Evolutionary conservation across 805 yeast species (phyloP), one percentile per base, ranked within the genome.

Genomic region (Saccharomycopsis sp.): DNA sequence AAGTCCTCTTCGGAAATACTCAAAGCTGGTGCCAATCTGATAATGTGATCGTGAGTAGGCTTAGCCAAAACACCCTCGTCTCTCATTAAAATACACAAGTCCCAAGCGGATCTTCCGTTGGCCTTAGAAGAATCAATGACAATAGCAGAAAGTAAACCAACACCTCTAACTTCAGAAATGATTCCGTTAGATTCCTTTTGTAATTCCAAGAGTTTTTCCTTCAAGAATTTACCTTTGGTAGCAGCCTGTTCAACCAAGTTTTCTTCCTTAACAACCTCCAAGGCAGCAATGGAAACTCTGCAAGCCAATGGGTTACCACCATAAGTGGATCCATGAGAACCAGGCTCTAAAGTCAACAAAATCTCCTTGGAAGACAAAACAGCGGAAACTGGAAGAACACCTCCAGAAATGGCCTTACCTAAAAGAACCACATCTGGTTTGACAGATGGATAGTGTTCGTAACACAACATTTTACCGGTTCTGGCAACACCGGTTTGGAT

Each of bases 231-330:
- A 64, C 98, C 98, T 64, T 89, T 78, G 35, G 74, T 77, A 25
- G 72, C 73, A 3, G 97, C 85, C 73, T 96, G 83, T 68, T 88
- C 89, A 47, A 86, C 91, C 68, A 93, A 80, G 24, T 85, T 79
- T 75, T 93, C 98, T 66, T 93, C 96, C 71, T 80, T 82, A 58
- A 93, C 89, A 56, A 93, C 98, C 66, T 90, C 81, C 64, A 93
- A 78, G 9, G 98, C 97, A 60, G 97, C 97, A 70, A 89, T 84
- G 62, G 97, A 94, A 20, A 90, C 97, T 58, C 89, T 81, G 64
- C 96, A 89, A 22, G 96, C 93, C 70, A 93, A 80, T 64, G 98
- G 97, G 76, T 91, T 93, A 72, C 98, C 98, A 73, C 98, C 98
- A 71, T 89, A 93, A 22, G 98, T 93, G 29, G 97, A 92, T 56